Base-by-base conservation (phyloP, 2,329 filamentous ascomycete genomes). In the Penicillium corylophilum region DNA sequence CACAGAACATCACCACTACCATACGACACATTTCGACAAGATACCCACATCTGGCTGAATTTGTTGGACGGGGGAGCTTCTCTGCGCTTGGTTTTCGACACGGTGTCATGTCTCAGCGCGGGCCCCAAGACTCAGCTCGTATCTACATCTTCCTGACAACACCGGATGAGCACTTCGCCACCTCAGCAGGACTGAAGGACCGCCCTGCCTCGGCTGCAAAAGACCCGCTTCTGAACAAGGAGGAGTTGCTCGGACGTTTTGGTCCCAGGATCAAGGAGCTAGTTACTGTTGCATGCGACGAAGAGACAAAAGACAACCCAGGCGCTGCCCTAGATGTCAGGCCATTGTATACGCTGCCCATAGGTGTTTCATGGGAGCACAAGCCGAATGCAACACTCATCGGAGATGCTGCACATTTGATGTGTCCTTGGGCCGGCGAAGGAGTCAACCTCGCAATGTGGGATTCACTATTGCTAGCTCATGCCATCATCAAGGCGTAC, bases 351-450 rank as follows among this genome's bases (percentile, higher is more conserved):
- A 63, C 56, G 22, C 53, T 70, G 1, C 64, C 64, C 1, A 43
- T 56, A 2, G 58, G 59, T 6, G 20, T 33, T 13, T 42, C 33
- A 1, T 67, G 62, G 62, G 15, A 55, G 36, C 59, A 65, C 50
- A 44, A 50, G 2, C 16, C 48, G 4, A 52, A 57, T 16, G 54
- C 52, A 8, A 67, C 64, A 1, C 35, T 68, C 1, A 38, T 67
- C 6, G 66, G 66, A 13, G 66, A 69, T 50, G 64, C 66, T 9
- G 64, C 66, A 3, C 64, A 69, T 44, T 43, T 67, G 20, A 68
- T 67, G 64, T 53, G 50, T 12, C 66, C 64, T 1, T 70, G 63
- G 51, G 63, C 61, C 9, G 66, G 64, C 3, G 58, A 66, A 31
- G 64, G 66, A 2, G 66, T 66, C 10, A 69, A 69, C 38, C 44